Conservation (phyloP, 2,329 filamentous ascomycete species). For the Colletotrichum nymphaeae region DNA sequence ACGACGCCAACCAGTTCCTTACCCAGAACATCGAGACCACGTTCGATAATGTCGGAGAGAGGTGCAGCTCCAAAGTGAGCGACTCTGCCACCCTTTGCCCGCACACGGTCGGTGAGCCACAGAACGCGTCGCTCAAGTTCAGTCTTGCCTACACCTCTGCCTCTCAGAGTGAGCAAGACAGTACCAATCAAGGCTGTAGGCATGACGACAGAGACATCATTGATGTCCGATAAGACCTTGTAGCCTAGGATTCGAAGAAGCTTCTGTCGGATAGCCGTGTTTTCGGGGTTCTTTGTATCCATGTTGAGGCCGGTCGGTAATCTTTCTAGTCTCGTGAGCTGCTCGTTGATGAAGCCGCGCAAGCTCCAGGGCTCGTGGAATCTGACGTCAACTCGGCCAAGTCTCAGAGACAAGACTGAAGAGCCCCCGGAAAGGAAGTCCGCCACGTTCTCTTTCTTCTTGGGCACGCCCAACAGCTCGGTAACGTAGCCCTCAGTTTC, state of each 20-base stretch:
- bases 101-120: conserved; percentile 87
- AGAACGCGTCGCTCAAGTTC: conserved; percentile 89
- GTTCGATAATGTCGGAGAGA: conserved; percentile 84
- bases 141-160: conserved; percentile 87
- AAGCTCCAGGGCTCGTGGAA: conserved; percentile 98
- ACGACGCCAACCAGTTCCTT: conserved; percentile 87
- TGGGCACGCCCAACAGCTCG: conserved; percentile 92
- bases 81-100: conserved; percentile 88
- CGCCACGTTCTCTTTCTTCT: conserved; percentile 92
- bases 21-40: conserved; percentile 91
- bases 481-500: conserved; percentile 97
- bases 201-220: conserved; percentile 97
- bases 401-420: conserved; percentile 86
- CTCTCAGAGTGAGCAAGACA: conserved; percentile 88
- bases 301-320: conserved; percentile 60
- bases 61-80: conserved; percentile 90
- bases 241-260: conserved; percentile 90
- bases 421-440: conserved; percentile 89
- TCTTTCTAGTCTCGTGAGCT: conserved; percentile 69
- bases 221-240: conserved; percentile 93
- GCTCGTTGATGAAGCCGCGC: conserved; percentile 81
- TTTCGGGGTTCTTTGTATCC: conserved; percentile 59
- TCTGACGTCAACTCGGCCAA: conserved; percentile 92
- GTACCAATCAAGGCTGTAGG: conserved; percentile 96
- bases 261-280: conserved; percentile 71